A percentile compares a stretch with the other conserved stretches of the same genome.
Conservation (phyloP, 257 asterid genomes). For the Leonotis leonurus region DNA sequence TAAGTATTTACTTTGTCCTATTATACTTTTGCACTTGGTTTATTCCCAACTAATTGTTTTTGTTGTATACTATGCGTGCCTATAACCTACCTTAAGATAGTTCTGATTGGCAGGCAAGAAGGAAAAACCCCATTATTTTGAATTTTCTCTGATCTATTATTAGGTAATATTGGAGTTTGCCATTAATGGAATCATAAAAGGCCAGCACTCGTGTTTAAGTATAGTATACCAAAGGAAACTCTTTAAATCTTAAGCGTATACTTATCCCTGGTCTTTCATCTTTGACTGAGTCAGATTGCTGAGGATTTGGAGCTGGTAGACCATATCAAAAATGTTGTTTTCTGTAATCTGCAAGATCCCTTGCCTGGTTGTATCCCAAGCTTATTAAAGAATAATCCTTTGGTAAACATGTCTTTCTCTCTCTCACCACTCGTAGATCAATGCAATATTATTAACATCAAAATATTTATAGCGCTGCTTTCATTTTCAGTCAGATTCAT, state of each 20-base stretch:
- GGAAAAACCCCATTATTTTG: not conserved
- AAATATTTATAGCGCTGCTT: constrained; percentile 22
- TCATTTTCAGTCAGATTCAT: constrained; percentile 52
- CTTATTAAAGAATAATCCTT: constrained; percentile 40
- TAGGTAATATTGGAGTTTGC: not conserved
- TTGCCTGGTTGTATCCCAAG: constrained; percentile 32
- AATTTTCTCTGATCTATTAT: not conserved
- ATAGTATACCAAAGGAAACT: not conserved
- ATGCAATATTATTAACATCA: not conserved
- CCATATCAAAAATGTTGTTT: constrained; percentile 48
- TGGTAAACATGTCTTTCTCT: constrained; percentile 39
- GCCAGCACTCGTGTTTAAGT: not conserved
- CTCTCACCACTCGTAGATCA: not conserved
- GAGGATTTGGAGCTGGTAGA: constrained; percentile 69
- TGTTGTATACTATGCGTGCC: not conserved
- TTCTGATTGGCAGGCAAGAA: constrained; percentile 1
- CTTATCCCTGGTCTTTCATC: constrained; percentile 12
- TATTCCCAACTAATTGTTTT: not conserved
- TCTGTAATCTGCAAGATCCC: constrained; percentile 44
- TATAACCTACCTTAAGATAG: not conserved
- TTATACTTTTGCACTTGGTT: not conserved
- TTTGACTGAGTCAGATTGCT: constrained; percentile 48
- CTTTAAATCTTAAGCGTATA: not conserved
- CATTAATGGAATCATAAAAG: not conserved
- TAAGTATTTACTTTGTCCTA: not conserved